Evolutionary conservation across 225 moss, liverwort and hornwort genomes (phyloP).

Genomic region (Neckera pumila): DNA sequence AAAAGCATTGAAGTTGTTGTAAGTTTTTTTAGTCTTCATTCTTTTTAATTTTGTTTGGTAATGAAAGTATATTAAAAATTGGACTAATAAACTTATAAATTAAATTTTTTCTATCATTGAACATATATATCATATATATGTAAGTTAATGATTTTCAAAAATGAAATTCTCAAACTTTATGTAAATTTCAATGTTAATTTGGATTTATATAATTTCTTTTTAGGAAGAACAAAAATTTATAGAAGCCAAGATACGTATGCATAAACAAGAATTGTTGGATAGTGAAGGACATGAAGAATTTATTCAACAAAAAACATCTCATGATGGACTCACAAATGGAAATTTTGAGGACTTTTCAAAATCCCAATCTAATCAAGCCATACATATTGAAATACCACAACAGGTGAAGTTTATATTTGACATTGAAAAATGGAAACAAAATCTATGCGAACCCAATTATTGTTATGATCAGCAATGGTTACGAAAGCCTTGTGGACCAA

Average conservation of each 20-base stretch:
- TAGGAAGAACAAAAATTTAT: background rate
- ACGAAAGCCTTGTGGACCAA: background rate
- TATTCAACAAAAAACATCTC: background rate
- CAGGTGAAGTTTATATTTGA: background rate
- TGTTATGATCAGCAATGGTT: background rate
- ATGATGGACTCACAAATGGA: background rate
- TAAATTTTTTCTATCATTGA: background rate
- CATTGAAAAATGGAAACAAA: background rate
- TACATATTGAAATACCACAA: background rate
- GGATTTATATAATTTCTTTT: background rate
- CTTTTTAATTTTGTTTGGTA: background rate
- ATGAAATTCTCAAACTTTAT: accelerated
- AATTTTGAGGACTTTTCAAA: background rate
- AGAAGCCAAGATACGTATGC: background rate
- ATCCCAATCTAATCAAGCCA: background rate
- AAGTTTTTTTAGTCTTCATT: background rate
- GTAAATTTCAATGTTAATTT: too few species aligned
- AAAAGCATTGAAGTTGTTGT: background rate
- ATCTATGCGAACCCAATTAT: background rate
- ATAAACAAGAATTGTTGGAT: background rate
- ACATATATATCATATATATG: too few species aligned
- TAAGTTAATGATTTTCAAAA: background rate
- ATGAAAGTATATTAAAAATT: background rate
- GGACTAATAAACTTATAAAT: accelerated
- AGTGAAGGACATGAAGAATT: accelerated